Base-by-base conservation (phyloP, 768 basidiomycete species). In the Pisolithus microcarpus region DNA sequence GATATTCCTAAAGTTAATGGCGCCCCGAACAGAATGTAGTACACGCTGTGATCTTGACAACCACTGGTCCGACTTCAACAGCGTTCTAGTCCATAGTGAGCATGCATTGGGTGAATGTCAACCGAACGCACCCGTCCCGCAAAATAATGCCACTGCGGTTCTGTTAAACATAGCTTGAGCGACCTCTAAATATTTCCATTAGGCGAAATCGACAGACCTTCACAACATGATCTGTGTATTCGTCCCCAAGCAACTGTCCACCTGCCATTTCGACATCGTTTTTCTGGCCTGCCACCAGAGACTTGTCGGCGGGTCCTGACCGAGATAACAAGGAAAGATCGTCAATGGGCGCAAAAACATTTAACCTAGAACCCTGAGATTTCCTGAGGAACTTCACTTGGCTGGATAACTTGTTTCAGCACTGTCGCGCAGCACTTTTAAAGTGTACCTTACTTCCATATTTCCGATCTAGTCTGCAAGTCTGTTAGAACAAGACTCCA, bases 11-110 rank as follows among this genome's bases (percentile, higher is more conserved):
- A 96, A 97, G 61, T 96, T 96, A 68, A 90, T 87, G 2, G 90
- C 92, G n/a, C 96, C 96, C 2, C 91, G 84, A 45, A 98, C 79
- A 37, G 78, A 83, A 43, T 80, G 67, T 44, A 78, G 74, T 38
- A 86, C 80, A 43, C 74, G 76, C 51, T 81, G 73, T 39, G 84
- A 86, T 64, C 89, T 82, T 21, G 78, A 77, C 10, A 84, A 69
- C 93, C 93, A 97, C 65, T 87, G 87, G 65, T 97, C 93, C 3
- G 91, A 94, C 71, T 97, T 96, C 53, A 95, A 74, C 3, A 94
- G 75, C 1, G 85, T 93, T 48, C 88, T 91, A 54, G 30, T 16
- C 50, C 43, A 21, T 39, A 49, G 5, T 11, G 49, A 40, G 19
- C 24, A 36, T 46, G 36, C 16, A 55, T 50, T n/a, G 52, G 43